Conservation (phyloP, 257 asterid genomes). For the Mentha longifolia region DNA sequence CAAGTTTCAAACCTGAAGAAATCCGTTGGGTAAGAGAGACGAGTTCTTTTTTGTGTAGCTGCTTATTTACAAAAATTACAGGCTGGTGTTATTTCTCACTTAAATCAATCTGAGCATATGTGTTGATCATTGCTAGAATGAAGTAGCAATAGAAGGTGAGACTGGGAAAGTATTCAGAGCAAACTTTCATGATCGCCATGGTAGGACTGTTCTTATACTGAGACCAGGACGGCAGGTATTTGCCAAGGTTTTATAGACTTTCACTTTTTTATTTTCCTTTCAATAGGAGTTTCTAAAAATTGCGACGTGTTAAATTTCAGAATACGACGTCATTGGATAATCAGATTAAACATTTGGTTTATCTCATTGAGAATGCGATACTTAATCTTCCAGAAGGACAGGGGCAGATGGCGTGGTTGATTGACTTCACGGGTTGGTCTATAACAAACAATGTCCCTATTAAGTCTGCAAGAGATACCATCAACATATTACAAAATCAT, state of each 20-base stretch:
- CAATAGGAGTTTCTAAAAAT: not conserved
- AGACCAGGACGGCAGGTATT: slow-evolving; percentile 91
- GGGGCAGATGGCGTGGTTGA: slow-evolving; percentile 94
- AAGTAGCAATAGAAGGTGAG: slow-evolving; percentile 86
- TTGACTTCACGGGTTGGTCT: slow-evolving; percentile 95
- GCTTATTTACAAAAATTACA: slow-evolving; percentile 3
- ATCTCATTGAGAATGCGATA: slow-evolving; percentile 87
- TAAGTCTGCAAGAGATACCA: slow-evolving; percentile 80
- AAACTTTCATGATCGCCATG: slow-evolving; percentile 81
- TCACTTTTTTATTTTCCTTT: slow-evolving; percentile 2
- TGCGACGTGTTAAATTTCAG: slow-evolving; percentile 45
- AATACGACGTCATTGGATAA: slow-evolving; percentile 77
- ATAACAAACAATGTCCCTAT: slow-evolving; percentile 73
- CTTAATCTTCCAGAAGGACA: slow-evolving; percentile 94
- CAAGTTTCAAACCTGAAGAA: slow-evolving; percentile 87
- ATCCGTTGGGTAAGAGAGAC: slow-evolving; percentile 81
- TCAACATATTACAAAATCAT: slow-evolving; percentile 79
- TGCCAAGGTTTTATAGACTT: not conserved
- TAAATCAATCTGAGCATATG: slow-evolving; percentile 4
- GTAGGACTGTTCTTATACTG: slow-evolving; percentile 85
- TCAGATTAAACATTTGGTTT: slow-evolving; percentile 87
- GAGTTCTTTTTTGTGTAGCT: not conserved
- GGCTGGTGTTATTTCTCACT: not conserved
- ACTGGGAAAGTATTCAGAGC: slow-evolving; percentile 89
- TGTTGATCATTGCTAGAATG: slow-evolving; percentile 52